phyloP scores from a whole-genome alignment of 2,329 filamentous ascomycete species.

The Zelopaecilomyces penicillatus region DNA sequence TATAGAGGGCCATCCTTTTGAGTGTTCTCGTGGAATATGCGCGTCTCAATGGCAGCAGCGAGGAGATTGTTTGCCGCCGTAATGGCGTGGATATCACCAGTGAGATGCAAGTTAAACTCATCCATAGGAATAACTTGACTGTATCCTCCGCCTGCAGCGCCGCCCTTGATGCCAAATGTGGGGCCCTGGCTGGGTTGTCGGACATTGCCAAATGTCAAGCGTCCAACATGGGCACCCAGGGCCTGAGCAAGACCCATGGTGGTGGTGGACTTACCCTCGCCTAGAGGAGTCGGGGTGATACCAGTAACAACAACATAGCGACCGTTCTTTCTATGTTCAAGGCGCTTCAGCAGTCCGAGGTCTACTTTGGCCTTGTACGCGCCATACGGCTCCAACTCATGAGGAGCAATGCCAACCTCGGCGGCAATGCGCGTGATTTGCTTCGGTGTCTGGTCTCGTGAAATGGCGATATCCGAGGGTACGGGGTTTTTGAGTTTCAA shows the following conservation, averaged over 20 bases:
- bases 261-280: conserved; percentile 96
- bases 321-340: conserved; percentile 80
- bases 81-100: conserved; percentile 95
- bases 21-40: conserved; percentile 96
- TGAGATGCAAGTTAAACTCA: conserved; percentile 96
- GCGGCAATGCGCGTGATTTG: conserved; percentile 74
- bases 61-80: conserved; percentile 95
- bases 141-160: conserved; percentile 93
- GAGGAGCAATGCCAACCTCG: conserved; percentile 78
- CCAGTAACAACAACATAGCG: conserved; percentile 89
- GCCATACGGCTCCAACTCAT: conserved; percentile 91
- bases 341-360: conserved; percentile 68
- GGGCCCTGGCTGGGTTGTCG: conserved; percentile 94
- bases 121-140: conserved; percentile 99
- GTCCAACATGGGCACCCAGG: conserved; percentile 77
- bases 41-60: conserved; percentile 91
- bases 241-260: conserved; percentile 94
- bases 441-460: conserved; percentile 84
- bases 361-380: conserved; percentile 95
- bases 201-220: conserved; percentile 91
- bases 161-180: conserved; percentile 98
- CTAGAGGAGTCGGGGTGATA: conserved; percentile 92
- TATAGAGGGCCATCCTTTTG: conserved; percentile 87
- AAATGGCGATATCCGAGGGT: conserved; percentile 93
- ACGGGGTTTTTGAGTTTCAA: conserved; percentile 72